These are phyloP conservation scores for Penicillium parvum DNA, from an alignment of 495 filamentous ascomycete genomes.

Conservation along the genomic window DNA sequence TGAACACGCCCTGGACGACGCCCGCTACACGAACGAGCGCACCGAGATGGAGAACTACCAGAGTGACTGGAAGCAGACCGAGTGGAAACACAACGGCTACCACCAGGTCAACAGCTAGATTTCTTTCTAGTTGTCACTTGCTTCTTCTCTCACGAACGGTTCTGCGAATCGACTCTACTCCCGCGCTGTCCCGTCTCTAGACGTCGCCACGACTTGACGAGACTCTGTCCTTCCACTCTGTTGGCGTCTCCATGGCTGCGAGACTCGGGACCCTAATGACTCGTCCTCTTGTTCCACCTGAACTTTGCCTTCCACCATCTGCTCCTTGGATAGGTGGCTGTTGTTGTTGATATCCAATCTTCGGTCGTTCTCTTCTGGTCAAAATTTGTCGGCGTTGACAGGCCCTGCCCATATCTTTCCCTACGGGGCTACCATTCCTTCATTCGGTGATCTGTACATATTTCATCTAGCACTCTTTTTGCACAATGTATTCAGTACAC, in stretches of 20 bases:
- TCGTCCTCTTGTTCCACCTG: constrained; percentile 8
- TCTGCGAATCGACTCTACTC: constrained; percentile 10
- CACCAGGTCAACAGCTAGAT: constrained; percentile 28
- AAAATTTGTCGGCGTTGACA: constrained; percentile 15
- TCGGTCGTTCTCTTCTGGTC: constrained; percentile 2
- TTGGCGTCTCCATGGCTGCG: constrained; percentile 9
- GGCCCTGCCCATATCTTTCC: neutral
- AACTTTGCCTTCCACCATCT: neutral
- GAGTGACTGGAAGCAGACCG: constrained; percentile 36
- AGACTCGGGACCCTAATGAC: constrained; percentile 17
- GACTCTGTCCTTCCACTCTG: neutral
- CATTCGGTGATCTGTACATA: constrained; percentile 19
- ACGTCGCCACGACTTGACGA: constrained; percentile 7
- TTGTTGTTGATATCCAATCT: constrained; percentile 23
- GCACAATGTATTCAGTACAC: neutral
- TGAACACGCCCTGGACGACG: constrained; percentile 55
- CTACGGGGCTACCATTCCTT: constrained; percentile 1
- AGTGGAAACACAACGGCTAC: constrained; percentile 39
- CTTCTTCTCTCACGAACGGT: constrained; percentile 10
- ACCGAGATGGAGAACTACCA: constrained; percentile 59
- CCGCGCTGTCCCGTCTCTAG: constrained; percentile 2
- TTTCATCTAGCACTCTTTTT: constrained; percentile 4
- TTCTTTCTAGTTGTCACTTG: neutral
- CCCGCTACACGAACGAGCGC: constrained; percentile 53
- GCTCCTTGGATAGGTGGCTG: neutral